A percentile compares a stretch with the other conserved stretches of the same genome.
These are phyloP conservation scores for Orbilia javanica DNA, from an alignment of 2,329 filamentous ascomycete genomes.

Conservation along the genomic window DNA sequence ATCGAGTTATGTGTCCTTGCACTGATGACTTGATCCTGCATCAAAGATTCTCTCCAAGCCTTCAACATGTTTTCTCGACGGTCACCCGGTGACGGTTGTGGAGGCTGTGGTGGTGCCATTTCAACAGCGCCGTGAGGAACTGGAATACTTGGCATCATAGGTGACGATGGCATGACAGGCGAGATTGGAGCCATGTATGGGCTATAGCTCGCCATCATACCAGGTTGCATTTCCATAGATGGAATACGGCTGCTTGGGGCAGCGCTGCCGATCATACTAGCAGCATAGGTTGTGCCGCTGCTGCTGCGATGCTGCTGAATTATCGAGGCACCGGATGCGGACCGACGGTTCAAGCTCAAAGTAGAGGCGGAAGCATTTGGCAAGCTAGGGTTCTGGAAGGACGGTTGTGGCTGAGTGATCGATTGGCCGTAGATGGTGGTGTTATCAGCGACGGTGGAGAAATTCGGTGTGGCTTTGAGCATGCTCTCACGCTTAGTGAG, in stretches of 20 bases:
- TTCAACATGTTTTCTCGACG: slow-evolving; percentile 74
- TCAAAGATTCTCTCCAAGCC: slow-evolving; percentile 76
- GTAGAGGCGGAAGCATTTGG: slow-evolving; percentile 35
- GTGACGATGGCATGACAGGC: neutral
- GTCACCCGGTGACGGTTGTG: slow-evolving; percentile 61
- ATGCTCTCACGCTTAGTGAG: slow-evolving; percentile 71
- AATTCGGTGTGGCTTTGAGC: slow-evolving; percentile 64
- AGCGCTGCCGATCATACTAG: slow-evolving; percentile 35
- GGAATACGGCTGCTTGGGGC: slow-evolving; percentile 58
- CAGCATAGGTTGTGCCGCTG: slow-evolving; percentile 52
- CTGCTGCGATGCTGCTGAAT: slow-evolving; percentile 51
- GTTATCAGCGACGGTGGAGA: slow-evolving; percentile 56
- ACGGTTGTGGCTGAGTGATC: slow-evolving; percentile 40
- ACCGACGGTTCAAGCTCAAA: slow-evolving; percentile 37
- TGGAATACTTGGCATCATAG: slow-evolving; percentile 42
- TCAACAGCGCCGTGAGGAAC: slow-evolving; percentile 53
- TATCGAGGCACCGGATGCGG: slow-evolving; percentile 20
- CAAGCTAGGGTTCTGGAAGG: slow-evolving; percentile 15
- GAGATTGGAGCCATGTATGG: slow-evolving; percentile 17
- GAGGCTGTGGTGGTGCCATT: slow-evolving; percentile 45
- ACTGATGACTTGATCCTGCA: slow-evolving; percentile 71
- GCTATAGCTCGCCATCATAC: slow-evolving; percentile 22
- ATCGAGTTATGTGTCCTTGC: slow-evolving; percentile 68
- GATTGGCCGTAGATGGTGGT: slow-evolving; percentile 34
- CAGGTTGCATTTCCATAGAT: slow-evolving; percentile 58